These are phyloP conservation scores for Sporothrix pallida DNA, from an alignment of 2,329 filamentous ascomycete species.

Conservation along the genomic window DNA sequence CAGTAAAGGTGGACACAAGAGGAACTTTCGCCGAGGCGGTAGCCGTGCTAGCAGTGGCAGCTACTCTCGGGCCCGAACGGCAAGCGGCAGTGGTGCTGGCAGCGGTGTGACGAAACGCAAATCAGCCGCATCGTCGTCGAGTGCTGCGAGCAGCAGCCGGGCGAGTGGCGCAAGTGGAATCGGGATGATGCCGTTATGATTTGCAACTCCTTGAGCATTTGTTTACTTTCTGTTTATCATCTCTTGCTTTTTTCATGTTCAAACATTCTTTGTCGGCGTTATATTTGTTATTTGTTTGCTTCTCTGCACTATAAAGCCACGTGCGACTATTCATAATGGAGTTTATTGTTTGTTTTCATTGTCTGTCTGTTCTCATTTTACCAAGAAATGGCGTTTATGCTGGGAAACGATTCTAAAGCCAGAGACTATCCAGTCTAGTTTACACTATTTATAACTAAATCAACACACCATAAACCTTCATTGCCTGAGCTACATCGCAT, in stretches of 20 bases:
- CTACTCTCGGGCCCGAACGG: constrained; percentile 27
- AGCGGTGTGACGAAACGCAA: constrained; percentile 35
- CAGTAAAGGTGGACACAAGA: constrained; percentile 27
- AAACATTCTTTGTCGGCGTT: not conserved
- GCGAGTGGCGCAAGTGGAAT: constrained; percentile 34
- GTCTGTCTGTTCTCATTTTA: not conserved
- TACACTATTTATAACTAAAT: too few relatives aligned
- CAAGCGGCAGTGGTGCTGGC: constrained; percentile 35
- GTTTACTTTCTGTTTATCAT: not conserved
- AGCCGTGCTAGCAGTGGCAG: constrained; percentile 33
- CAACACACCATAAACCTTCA: too few relatives aligned
- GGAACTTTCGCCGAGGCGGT: constrained; percentile 32
- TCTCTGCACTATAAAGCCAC: not conserved
- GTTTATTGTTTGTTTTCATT: constrained; percentile 14
- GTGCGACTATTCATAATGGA: not conserved
- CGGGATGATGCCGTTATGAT: constrained; percentile 40
- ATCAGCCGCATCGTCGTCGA: not conserved
- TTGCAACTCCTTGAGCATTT: not conserved
- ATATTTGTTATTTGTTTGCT: not conserved
- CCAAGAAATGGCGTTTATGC: too few relatives aligned
- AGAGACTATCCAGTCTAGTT: too few relatives aligned
- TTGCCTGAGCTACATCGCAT: not conserved
- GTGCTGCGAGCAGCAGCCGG: constrained; percentile 11
- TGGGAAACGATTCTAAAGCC: too few relatives aligned
- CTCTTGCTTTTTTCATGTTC: not conserved